Base-by-base conservation (phyloP, 1,284 basidiomycete species). In the Ceratobasidium sp. region DNA sequence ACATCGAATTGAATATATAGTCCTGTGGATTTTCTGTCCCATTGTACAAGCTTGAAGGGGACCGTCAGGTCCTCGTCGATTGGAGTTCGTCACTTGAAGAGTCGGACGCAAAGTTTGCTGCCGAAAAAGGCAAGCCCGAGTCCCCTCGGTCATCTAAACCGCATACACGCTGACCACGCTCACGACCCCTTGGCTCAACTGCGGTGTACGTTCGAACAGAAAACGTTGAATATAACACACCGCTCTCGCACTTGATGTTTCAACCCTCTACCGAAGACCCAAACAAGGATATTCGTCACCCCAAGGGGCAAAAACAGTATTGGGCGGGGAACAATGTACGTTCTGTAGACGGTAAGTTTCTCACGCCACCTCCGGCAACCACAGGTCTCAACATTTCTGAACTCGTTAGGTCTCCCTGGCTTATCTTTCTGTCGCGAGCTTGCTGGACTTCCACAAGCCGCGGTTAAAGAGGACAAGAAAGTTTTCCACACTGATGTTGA, bases 1-100 rank as follows among this genome's bases (percentile, higher is more conserved):
- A 33, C 33, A 33, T 33, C 33, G 33, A 4, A 33, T 33, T 33
- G 33, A 33, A 33, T 33, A 1, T 33, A 2, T 33, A 90, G 89
- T 89, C 88, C 0, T 90, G 89, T 77, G 88, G 89, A 18, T 90
- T 85, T 79, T 86, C 86, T 3, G 85, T 90, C 44, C 90, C 90
- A 9, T 86, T 86, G 77, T 90, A 87, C 80, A 84, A 86, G 60
- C 90, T 87, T 82, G 82, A 87, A 51, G 83, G 84, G 2, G 86
- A 89, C 71, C 88, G 90, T 39, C 86, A 84, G 69, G 85, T 84
- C 33, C 85, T 89, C 12, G 83, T 85, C 53, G 82, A 83, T 13
- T 81, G 78, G 66, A 80, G 82, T 6, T 82, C 81, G n/a, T 83
- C 81, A 78, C 83, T 85, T 33, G 86, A 87, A 81, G 75, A 75